These are phyloP conservation scores for Plasmopara viticola DNA, from an alignment of 352 stramenopile genomes.

Conservation along the genomic window DNA sequence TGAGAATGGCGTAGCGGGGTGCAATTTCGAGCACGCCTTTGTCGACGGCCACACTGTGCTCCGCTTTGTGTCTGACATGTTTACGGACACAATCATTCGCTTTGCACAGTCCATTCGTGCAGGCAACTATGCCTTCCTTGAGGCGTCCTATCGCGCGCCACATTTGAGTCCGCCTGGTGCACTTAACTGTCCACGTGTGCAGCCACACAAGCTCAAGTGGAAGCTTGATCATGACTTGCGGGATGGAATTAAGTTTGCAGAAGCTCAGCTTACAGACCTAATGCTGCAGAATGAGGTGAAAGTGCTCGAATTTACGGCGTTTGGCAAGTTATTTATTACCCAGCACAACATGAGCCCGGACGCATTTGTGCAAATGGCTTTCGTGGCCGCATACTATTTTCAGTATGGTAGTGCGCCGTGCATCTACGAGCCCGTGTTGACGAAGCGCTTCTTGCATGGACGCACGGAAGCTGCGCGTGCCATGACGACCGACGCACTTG, in stretches of 20 bases:
- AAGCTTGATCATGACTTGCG: constrained; percentile 70
- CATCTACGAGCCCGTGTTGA: constrained; percentile 94
- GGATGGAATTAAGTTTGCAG: constrained; percentile 88
- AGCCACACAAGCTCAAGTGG: constrained; percentile 91
- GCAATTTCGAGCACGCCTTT: constrained; percentile 97
- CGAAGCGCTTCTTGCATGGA: constrained; percentile 92
- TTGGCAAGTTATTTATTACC: constrained; percentile 88
- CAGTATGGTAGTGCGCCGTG: constrained; percentile 87
- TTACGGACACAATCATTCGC: constrained; percentile 88
- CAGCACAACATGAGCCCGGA: constrained; percentile 91
- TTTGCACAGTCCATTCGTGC: constrained; percentile 93
- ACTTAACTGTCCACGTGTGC: constrained; percentile 37
- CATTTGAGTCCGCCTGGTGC: constrained; percentile 39
- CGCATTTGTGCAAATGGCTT: constrained; percentile 94
- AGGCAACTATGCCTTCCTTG: constrained; percentile 65
- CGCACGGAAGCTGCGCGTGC: constrained; percentile 92
- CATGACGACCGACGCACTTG: constrained; percentile 85
- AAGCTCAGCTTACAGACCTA: constrained; percentile 91
- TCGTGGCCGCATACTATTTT: constrained; percentile 92
- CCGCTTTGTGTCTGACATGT: constrained; percentile 85
- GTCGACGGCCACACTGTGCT: constrained; percentile 96
- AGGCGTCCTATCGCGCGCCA: constrained; percentile 66
- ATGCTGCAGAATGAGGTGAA: constrained; percentile 92
- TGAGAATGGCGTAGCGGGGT: constrained; percentile 89
- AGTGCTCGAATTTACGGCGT: constrained; percentile 92